A percentile compares a stretch with the other conserved stretches of the same genome.
These are phyloP conservation scores for Yamadazyma epiphylla DNA, from an alignment of 1,139 yeast genomes.

Conservation along the genomic window DNA sequence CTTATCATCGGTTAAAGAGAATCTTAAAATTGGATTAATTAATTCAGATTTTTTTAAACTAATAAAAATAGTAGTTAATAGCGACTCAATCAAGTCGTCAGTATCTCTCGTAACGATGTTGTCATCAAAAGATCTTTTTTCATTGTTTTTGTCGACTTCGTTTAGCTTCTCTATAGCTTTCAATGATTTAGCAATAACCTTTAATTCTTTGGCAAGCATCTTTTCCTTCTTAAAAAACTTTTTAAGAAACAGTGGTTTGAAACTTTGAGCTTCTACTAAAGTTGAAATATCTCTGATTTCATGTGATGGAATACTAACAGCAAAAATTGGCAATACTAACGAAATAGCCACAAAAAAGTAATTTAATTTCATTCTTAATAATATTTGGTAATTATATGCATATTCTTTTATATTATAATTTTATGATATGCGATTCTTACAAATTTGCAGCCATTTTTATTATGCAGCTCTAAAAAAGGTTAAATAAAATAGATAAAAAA, in stretches of 20 bases:
- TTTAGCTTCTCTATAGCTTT: constrained; percentile 10
- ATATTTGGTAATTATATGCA: neutral
- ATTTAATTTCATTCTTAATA: neutral
- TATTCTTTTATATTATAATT: too few relatives aligned
- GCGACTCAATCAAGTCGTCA: constrained; percentile 18
- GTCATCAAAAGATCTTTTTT: too few relatives aligned
- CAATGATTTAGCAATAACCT: constrained; percentile 10
- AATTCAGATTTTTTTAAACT: constrained; percentile 30
- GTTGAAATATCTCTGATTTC: neutral
- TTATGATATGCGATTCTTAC: too few relatives aligned
- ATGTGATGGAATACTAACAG: too few relatives aligned
- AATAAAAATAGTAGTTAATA: constrained; percentile 21
- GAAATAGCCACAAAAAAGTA: neutral
- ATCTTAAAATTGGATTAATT: constrained; percentile 22
- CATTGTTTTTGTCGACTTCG: constrained; percentile 5
- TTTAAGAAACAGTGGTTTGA: constrained; percentile 3
- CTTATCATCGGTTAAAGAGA: constrained; percentile 28
- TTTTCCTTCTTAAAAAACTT: constrained; percentile 6
- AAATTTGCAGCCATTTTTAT: too few relatives aligned
- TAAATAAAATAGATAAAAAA: too few relatives aligned
- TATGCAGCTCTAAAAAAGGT: too few relatives aligned
- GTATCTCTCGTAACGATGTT: too few relatives aligned
- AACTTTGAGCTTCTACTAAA: constrained; percentile 2
- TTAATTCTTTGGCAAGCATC: constrained; percentile 9
- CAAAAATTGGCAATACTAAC: neutral